Evolutionary conservation across 352 stramenopile genomes (phyloP).

Genomic region (Pythium folliculosum): DNA sequence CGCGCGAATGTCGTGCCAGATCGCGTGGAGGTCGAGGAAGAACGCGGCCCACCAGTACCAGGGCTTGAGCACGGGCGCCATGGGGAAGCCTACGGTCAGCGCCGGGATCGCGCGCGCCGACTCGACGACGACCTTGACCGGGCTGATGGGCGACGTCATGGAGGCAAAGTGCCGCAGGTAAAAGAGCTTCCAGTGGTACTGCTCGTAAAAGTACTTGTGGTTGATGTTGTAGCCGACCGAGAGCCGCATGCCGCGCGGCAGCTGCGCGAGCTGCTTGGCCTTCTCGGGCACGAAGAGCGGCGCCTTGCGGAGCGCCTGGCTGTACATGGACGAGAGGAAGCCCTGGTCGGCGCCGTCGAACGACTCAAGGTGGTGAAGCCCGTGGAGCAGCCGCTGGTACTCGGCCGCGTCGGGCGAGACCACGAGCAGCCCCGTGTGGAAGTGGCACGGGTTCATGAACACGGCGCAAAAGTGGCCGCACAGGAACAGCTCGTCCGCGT

Average conservation of each 20-base stretch:
- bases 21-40: constrained; percentile 76
- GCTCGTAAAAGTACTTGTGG: constrained; percentile 90
- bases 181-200: constrained; percentile 90
- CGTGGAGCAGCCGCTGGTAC: constrained; percentile 72
- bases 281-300: constrained; percentile 67
- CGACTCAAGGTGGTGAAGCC: constrained; percentile 60
- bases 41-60: constrained; percentile 89
- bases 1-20: constrained; percentile 86
- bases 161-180: constrained; percentile 83
- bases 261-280: constrained; percentile 40
- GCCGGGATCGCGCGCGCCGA: constrained; percentile 75
- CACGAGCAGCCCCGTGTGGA: constrained; percentile 86
- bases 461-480: constrained; percentile 88
- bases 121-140: constrained; percentile 84
- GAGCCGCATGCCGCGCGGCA: constrained; percentile 73
- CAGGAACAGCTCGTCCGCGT: constrained; percentile 87
- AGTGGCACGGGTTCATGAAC: constrained; percentile 92
- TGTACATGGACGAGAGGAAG: constrained; percentile 89
- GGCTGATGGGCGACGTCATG: constrained; percentile 86
- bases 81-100: constrained; percentile 83
- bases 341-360: constrained; percentile 86
- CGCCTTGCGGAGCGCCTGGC: constrained; percentile 64
- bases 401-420: constrained; percentile 73
- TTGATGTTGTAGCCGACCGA: constrained; percentile 91
- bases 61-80: constrained; percentile 86